Evolutionary conservation across 1,139 yeast species (phyloP).

Genomic region (Saccharomyces hybrid): DNA sequence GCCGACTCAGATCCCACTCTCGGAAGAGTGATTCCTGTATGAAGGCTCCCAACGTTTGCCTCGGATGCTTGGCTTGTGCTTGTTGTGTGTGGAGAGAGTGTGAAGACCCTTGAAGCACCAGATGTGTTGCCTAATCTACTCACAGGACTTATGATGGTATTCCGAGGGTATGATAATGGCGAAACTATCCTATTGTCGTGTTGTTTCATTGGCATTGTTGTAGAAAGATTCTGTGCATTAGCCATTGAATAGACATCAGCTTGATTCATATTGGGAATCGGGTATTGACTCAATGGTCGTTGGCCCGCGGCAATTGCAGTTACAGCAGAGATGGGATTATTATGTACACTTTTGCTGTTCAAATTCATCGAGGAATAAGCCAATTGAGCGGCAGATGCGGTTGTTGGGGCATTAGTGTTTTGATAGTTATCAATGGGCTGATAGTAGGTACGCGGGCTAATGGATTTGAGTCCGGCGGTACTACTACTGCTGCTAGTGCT

Average conservation of each 20-base stretch:
- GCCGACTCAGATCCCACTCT: background rate
- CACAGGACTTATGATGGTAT: background rate
- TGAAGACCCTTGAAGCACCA: background rate
- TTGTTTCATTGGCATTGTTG: background rate
- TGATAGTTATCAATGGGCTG: background rate
- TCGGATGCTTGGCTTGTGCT: background rate
- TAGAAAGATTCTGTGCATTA: background rate
- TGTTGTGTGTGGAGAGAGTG: background rate
- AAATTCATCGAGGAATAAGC: background rate
- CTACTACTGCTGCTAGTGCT: background rate
- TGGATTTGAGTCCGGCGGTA: background rate
- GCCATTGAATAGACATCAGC: background rate
- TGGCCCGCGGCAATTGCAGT: background rate
- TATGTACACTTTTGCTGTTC: background rate
- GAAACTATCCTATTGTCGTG: background rate
- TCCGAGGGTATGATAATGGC: background rate
- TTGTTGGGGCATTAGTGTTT: background rate
- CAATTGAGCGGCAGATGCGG: background rate
- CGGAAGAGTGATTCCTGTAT: background rate
- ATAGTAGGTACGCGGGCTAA: background rate
- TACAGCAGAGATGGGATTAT: background rate
- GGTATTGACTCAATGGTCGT: background rate
- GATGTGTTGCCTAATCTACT: background rate
- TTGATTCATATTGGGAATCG: background rate
- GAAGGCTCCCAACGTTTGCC: background rate